phyloP scores from a whole-genome alignment of 441 rosid species.

The Francoa sonchifolia region DNA sequence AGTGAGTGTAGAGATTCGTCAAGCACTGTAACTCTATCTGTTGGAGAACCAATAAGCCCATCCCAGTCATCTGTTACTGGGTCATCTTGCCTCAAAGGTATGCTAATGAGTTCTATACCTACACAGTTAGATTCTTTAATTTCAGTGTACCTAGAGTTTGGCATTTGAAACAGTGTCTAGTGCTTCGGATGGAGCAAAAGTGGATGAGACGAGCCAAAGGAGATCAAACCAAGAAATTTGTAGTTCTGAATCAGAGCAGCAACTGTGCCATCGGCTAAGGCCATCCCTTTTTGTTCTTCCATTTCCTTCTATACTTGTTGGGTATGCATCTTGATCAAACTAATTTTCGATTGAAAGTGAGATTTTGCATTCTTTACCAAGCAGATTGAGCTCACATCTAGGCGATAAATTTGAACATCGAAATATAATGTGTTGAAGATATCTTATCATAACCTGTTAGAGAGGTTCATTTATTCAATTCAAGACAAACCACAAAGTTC shows the following conservation, averaged over 20 bases:
- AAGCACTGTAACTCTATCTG: slow-evolving; percentile 30
- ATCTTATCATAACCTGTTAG: neutral
- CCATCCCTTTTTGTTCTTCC: slow-evolving; percentile 86
- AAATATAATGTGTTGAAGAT: neutral
- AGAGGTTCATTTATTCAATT: neutral
- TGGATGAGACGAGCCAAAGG: slow-evolving; percentile 59
- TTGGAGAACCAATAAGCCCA: slow-evolving; percentile 57
- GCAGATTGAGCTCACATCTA: neutral
- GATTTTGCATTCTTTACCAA: neutral
- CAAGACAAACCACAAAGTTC: neutral
- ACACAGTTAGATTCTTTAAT: slow-evolving; percentile 12
- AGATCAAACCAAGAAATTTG: slow-evolving; percentile 54
- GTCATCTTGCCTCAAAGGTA: slow-evolving; percentile 52
- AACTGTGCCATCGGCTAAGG: slow-evolving; percentile 32
- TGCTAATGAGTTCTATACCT: slow-evolving; percentile 6
- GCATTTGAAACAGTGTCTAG: slow-evolving; percentile 24
- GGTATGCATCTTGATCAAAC: slow-evolving; percentile 36
- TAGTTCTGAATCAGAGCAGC: slow-evolving; percentile 62
- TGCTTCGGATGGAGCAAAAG: slow-evolving; percentile 54
- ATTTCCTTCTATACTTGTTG: slow-evolving; percentile 92
- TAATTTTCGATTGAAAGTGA: neutral
- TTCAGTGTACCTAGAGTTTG: slow-evolving; percentile 15
- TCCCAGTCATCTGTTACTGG: slow-evolving; percentile 42
- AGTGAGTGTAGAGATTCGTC: slow-evolving; percentile 68
- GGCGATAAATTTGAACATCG: neutral